Conservation (phyloP, 2,329 filamentous ascomycete genomes). For the Uncinocarpus reesii region DNA sequence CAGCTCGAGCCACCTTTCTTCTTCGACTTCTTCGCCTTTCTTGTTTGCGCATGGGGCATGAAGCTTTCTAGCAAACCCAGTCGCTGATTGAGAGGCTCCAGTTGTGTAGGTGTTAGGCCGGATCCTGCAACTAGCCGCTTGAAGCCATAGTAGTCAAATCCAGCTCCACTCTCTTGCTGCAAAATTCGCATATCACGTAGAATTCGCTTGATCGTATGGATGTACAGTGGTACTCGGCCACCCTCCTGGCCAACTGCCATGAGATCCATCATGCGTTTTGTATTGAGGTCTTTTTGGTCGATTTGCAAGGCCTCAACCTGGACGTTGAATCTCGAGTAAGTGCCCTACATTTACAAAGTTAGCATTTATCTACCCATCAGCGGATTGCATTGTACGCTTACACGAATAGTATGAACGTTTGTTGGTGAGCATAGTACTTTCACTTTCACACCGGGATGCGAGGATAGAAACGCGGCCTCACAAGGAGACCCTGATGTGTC, state of each 20-base stretch:
- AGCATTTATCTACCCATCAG: background rate
- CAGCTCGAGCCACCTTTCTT: background rate
- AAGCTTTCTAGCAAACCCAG: slow-evolving; percentile 20
- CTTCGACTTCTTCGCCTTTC: background rate
- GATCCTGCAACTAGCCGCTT: background rate
- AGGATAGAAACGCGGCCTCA: slow-evolving; percentile 49
- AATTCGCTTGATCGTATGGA: slow-evolving; percentile 47
- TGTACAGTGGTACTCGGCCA: slow-evolving; percentile 44
- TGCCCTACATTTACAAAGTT: slow-evolving; percentile 19
- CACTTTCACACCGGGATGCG: slow-evolving; percentile 41
- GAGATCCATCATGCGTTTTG: slow-evolving; percentile 48
- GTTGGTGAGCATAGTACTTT: slow-evolving; percentile 47
- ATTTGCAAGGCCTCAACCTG: slow-evolving; percentile 44
- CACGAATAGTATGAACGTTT: slow-evolving; percentile 26
- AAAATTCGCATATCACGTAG: slow-evolving; percentile 42
- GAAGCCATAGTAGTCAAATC: slow-evolving; percentile 41
- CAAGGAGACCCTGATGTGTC: slow-evolving; percentile 44
- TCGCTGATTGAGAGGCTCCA: slow-evolving; percentile 18
- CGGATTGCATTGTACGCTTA: slow-evolving; percentile 20
- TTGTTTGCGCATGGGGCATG: slow-evolving; percentile 16
- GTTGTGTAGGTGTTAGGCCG: slow-evolving; percentile 14
- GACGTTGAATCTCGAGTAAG: slow-evolving; percentile 40
- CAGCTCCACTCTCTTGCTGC: slow-evolving; percentile 30
- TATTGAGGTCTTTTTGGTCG: slow-evolving; percentile 45
- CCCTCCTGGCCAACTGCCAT: slow-evolving; percentile 45